Base-by-base conservation (phyloP, 331 rosid genomes). In the Cydonia oblonga region DNA sequence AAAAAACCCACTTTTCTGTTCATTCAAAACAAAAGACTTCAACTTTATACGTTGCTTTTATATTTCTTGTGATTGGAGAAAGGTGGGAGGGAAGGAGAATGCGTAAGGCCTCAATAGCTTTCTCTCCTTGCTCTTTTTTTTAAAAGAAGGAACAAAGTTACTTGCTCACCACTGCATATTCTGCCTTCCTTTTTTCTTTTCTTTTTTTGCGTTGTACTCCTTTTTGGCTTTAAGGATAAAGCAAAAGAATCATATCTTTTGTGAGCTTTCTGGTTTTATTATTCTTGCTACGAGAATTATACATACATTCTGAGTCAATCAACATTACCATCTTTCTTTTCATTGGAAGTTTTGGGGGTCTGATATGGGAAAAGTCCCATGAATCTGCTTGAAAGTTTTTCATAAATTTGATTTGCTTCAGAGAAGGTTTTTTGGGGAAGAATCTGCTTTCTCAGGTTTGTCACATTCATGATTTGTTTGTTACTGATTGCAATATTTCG, bases 21-120 rank as follows among this genome's bases (percentile, higher is more conserved):
- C 88, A 80, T 86, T 84, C 85, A 83, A 40, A 81, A 63, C 66
- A 76, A 80, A 71, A 57, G 53, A 70, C 28, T 71, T n/a, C 64
- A 40, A 82, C 71, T 73, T 81, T 78, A 30, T 73, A 70, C 63
- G 38, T 61, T 81, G 76, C 70, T 65, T 83, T 80, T 77, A 10
- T 26, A 29, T 72, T 77, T 78, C 74, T 65, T 77, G 80, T 61
- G 74, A 71, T 64, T 77, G 69, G 78, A 79, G 85, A 75, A 81
- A 73, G 69, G 40, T 70, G 66, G 76, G 62, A 40, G 72, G 40
- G 69, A 65, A 69, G 52, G 65, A 4, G 46, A 40, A 67, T 68
- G 83, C 80, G 70, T 71, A 30, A 70, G 81, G 71, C 66, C 71
- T 72, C 66, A 6, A 78, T 84, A 73, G 76, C 76, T 74, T 71